phyloP scores from a whole-genome alignment of 2,329 filamentous ascomycete genomes.

The Clonostachys byssicola region DNA sequence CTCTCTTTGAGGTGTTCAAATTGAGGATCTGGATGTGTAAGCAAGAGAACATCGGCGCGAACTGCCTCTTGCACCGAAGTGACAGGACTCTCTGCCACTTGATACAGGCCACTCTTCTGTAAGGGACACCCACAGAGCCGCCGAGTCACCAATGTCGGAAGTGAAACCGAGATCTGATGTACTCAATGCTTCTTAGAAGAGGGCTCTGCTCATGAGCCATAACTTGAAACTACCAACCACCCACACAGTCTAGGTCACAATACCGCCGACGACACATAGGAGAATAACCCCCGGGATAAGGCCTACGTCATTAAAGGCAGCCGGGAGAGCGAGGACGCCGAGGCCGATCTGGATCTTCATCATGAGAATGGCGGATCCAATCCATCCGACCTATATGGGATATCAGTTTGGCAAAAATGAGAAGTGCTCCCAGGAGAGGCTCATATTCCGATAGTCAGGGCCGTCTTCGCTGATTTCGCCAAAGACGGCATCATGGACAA shows the following conservation, averaged over 20 bases:
- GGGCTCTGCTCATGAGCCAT: too few relatives aligned
- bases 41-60: too few relatives aligned
- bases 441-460: slow-evolving; percentile 4
- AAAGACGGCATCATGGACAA: background rate
- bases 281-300: slow-evolving; percentile 1
- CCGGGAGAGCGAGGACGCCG: slow-evolving; percentile 2
- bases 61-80: too few relatives aligned
- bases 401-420: too few relatives aligned
- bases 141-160: too few relatives aligned
- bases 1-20: too few relatives aligned
- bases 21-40: too few relatives aligned
- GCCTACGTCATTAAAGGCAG: slow-evolving; percentile 1
- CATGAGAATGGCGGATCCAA: slow-evolving; percentile 32
- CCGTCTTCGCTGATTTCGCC: background rate
- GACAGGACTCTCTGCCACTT: too few relatives aligned
- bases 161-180: too few relatives aligned
- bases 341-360: slow-evolving; percentile 3
- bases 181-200: too few relatives aligned
- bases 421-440: slow-evolving; percentile 4
- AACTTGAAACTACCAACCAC: slow-evolving; percentile 41
- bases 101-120: too few relatives aligned
- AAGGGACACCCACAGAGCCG: too few relatives aligned
- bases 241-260: background rate
- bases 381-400: slow-evolving; percentile 29
- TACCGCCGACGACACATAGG: background rate